Evolutionary conservation across 441 rosid species (phyloP).

Genomic region (Arabidopsis hybrid): DNA sequence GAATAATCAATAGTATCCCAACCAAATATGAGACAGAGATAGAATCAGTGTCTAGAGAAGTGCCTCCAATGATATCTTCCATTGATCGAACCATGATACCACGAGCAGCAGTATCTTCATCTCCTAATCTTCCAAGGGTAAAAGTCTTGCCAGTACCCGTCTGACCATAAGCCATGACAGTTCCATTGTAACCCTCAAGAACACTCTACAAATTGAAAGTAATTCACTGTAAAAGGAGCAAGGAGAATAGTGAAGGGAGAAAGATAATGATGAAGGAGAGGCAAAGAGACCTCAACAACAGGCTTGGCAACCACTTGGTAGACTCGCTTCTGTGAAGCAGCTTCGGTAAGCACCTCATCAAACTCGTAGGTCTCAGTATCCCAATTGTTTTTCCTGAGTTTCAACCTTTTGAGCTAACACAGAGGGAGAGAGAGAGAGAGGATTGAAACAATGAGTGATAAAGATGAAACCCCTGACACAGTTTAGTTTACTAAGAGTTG

Average conservation of each 20-base stretch:
- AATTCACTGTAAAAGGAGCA: neutral
- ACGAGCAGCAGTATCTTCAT: slow-evolving; percentile 87
- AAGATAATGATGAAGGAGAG: neutral
- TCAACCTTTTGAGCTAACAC: slow-evolving; percentile 86
- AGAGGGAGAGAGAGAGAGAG: neutral
- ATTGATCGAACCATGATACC: slow-evolving; percentile 99
- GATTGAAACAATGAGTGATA: slow-evolving; percentile 17
- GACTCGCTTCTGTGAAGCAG: slow-evolving; percentile 94
- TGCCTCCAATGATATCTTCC: slow-evolving; percentile 87
- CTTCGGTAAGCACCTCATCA: slow-evolving; percentile 90
- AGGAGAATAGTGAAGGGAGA: neutral
- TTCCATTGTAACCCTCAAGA: slow-evolving; percentile 97
- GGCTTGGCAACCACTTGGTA: slow-evolving; percentile 98
- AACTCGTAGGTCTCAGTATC: slow-evolving; percentile 92
- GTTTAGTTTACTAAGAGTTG: neutral
- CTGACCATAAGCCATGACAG: slow-evolving; percentile 99
- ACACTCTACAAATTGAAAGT: slow-evolving; percentile 67
- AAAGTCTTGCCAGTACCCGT: slow-evolving; percentile 99
- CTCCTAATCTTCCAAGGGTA: slow-evolving; percentile 92
- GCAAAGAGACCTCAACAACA: slow-evolving; percentile 81
- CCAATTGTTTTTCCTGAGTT: slow-evolving; percentile 95
- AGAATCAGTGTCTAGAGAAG: slow-evolving; percentile 78
- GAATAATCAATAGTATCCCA: neutral
- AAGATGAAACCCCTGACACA: neutral
- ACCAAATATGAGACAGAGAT: slow-evolving; percentile 85